Conservation (phyloP, 2,329 filamentous ascomycete genomes). For the Nigrograna mackinnonii region DNA sequence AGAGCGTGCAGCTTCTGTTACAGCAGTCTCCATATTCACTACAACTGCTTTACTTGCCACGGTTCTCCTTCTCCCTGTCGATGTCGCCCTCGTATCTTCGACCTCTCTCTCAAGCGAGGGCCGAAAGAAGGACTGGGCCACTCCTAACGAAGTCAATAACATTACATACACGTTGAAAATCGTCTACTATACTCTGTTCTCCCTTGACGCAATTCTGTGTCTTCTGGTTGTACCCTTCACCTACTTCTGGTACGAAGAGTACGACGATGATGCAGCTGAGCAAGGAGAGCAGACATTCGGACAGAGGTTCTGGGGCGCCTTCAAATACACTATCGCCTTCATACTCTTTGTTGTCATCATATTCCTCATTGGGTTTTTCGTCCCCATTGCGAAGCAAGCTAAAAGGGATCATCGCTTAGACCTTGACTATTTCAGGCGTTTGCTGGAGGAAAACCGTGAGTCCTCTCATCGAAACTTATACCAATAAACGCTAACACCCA, state of each 20-base stretch:
- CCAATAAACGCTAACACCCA: constrained; percentile 13
- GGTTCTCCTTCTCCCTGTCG: constrained; percentile 88
- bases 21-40: constrained; percentile 82
- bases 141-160: constrained; percentile 73
- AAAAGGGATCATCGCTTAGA: constrained; percentile 69
- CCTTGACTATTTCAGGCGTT: constrained; percentile 86
- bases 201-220: constrained; percentile 86
- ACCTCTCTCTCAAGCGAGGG: constrained; percentile 77
- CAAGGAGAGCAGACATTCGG: constrained; percentile 73
- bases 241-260: constrained; percentile 98
- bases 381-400: constrained; percentile 74
- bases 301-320: constrained; percentile 76
- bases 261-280: constrained; percentile 86
- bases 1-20: constrained; percentile 83
- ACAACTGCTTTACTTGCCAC: constrained; percentile 88
- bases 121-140: constrained; percentile 93
- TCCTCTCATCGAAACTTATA: constrained; percentile 11
- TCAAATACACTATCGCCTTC: constrained; percentile 90
- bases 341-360: constrained; percentile 77
- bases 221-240: constrained; percentile 89
- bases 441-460: constrained; percentile 79
- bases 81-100: constrained; percentile 91
- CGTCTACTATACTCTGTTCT: constrained; percentile 93
- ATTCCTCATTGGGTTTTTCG: constrained; percentile 92
- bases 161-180: constrained; percentile 82